phyloP scores from a whole-genome alignment of 1,284 basidiomycete species.

The Trametes pubescens region DNA sequence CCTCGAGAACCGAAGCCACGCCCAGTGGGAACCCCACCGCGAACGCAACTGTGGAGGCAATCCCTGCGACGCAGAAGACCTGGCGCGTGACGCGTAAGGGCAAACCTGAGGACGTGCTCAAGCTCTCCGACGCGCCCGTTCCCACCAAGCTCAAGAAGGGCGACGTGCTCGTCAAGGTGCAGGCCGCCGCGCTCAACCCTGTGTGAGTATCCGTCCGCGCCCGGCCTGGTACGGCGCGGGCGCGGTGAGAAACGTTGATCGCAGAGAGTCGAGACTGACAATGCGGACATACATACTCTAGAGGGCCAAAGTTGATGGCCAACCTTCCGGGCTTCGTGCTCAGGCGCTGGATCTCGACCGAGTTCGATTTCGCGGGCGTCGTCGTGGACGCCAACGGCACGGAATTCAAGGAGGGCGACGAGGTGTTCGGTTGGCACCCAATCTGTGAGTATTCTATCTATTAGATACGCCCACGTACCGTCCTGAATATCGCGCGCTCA shows the following conservation, averaged over 20 bases:
- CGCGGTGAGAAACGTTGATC: not conserved
- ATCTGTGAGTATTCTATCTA: slow-evolving; percentile 42
- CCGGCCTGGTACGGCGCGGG: not conserved
- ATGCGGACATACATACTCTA: slow-evolving; percentile 36
- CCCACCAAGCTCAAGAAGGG: slow-evolving; percentile 52
- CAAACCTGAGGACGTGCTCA: slow-evolving; percentile 54
- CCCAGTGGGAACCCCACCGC: not conserved
- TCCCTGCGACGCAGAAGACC: slow-evolving; percentile 41
- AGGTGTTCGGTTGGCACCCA: slow-evolving; percentile 63
- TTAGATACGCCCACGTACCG: not conserved
- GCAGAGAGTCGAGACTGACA: not conserved
- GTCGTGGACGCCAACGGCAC: slow-evolving; percentile 62
- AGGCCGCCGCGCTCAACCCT: slow-evolving; percentile 74
- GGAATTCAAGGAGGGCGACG: slow-evolving; percentile 60
- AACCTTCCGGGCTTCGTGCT: slow-evolving; percentile 57
- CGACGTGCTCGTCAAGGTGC: slow-evolving; percentile 66
- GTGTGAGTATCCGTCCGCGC: slow-evolving; percentile 50
- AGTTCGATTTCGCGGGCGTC: slow-evolving; percentile 69
- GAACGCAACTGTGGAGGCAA: not conserved
- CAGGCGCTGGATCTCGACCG: slow-evolving; percentile 59
- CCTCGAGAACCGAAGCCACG: not conserved
- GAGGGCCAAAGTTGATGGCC: slow-evolving; percentile 67
- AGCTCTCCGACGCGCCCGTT: slow-evolving; percentile 53
- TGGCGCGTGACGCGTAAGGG: slow-evolving; percentile 46
- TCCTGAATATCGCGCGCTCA: not conserved